Evolutionary conservation across 2,329 filamentous ascomycete genomes (phyloP).

Genomic region (Allantophomopsis lycopodina): DNA sequence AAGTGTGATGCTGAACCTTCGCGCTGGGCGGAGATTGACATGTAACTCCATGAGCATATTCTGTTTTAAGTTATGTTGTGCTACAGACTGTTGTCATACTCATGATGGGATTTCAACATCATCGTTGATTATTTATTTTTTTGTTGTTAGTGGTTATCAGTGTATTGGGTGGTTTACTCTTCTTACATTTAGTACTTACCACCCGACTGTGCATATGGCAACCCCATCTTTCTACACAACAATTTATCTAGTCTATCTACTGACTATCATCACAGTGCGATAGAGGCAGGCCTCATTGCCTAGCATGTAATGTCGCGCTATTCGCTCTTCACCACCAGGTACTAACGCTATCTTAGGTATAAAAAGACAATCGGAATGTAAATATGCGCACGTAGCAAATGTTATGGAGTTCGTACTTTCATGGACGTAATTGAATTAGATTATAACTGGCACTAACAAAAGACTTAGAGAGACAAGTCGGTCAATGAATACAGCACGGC

Average conservation of each 20-base stretch:
- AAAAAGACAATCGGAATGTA: slow-evolving; percentile 63
- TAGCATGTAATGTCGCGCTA: slow-evolving; percentile 38
- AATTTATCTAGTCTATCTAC: too few relatives aligned
- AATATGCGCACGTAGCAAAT: slow-evolving; percentile 65
- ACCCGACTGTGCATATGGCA: too few relatives aligned
- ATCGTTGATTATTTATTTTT: too few relatives aligned
- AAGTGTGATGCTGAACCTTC: too few relatives aligned
- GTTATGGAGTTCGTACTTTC: slow-evolving; percentile 49
- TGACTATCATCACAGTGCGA: slow-evolving; percentile 43
- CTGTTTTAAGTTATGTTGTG: too few relatives aligned
- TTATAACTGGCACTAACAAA: too few relatives aligned
- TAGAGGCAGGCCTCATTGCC: slow-evolving; percentile 54
- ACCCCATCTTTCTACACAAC: too few relatives aligned
- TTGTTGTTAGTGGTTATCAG: too few relatives aligned
- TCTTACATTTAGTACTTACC: too few relatives aligned
- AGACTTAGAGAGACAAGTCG: slow-evolving; percentile 39
- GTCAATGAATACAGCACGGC: slow-evolving; percentile 34
- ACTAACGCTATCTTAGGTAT: slow-evolving; percentile 36
- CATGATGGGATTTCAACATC: neutral
- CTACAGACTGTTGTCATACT: neutral
- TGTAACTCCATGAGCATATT: too few relatives aligned
- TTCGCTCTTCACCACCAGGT: slow-evolving; percentile 1
- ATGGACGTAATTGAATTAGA: neutral
- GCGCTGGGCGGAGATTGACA: too few relatives aligned
- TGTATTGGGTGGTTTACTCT: too few relatives aligned